Conservation (phyloP, 129 eudicot species). For the Pittosporum tobira region DNA sequence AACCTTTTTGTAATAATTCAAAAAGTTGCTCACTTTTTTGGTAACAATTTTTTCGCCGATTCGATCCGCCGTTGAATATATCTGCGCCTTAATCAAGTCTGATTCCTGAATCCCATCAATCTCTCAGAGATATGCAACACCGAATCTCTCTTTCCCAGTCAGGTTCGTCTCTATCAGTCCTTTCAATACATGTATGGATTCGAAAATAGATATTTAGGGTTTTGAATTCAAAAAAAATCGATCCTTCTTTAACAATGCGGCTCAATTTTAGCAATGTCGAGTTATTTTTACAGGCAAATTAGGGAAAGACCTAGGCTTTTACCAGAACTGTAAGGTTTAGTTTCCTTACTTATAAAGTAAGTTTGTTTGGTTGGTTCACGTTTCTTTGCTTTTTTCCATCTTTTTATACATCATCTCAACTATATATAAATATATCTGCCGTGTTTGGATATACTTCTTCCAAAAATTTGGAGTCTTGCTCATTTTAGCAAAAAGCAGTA, state of each 20-base stretch:
- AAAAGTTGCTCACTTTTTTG: background rate
- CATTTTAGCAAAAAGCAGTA: background rate
- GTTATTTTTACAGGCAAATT: background rate
- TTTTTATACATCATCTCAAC: background rate
- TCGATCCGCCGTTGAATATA: conserved; percentile 11
- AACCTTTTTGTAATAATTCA: background rate
- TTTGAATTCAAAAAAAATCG: background rate
- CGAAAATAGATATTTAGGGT: background rate
- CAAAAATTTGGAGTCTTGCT: background rate
- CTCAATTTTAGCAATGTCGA: background rate
- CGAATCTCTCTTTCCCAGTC: conserved; percentile 6
- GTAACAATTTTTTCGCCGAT: background rate
- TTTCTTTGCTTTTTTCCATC: background rate
- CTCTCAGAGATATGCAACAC: background rate
- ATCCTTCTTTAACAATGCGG: conserved; percentile 6
- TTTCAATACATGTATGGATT: background rate
- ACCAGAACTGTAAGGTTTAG: background rate
- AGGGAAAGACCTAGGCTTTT: background rate
- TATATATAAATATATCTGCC: conserved; percentile 8
- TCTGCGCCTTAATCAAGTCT: background rate
- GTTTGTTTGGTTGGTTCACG: background rate
- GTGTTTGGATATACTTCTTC: conserved; percentile 10
- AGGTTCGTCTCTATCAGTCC: background rate
- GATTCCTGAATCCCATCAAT: background rate
- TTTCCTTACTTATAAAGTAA: background rate